Base-by-base conservation (phyloP, 2,329 filamentous ascomycete species). In the Nothopassalora personata region DNA sequence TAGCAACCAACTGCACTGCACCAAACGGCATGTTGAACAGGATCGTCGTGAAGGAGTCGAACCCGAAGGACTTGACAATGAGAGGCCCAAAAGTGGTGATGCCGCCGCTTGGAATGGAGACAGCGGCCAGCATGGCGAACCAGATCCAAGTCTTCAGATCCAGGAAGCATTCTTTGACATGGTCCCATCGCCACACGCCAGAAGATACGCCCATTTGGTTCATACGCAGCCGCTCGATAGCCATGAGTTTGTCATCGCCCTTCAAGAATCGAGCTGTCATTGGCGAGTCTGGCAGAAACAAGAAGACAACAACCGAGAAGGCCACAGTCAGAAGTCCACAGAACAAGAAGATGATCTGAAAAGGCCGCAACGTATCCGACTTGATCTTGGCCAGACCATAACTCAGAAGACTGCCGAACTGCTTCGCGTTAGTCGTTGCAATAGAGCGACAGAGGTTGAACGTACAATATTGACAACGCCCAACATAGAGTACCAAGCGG, bases 201-300 rank as follows among this genome's bases (percentile, higher is more conserved):
- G 72, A 74, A 7, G 71, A 71, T n/a, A 76, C 72, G 51, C 75
- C 75, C 68, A 72, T 74, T 60, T 75, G 73, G 56, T 77, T 77
- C 71, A 72, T 73, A 3, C 73, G 65, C 18, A 77, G 64, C 6
- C 83, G 75, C 66, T 86, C 83, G 10, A 86, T 78, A 0, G 84
- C 83, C 9, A 86, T 72, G 0, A 84, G 66, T 57, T 82, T 85
- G 49, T 87, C 84, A 13, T 81, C 74, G 4, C 80, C 77, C 0
- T 73, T 76, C 1, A 87, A 75, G 52, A 85, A 86, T 19, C 79
- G 82, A 1, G 83, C 79, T 23, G 82, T 78, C 66, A 85, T 80
- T 0, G 86, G 85, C 0, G 83, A 85, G 64, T 88, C 86, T 0
- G 86, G 86, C 77, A 88, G 84, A 54, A 81, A 80, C 18, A 80